Conservation (phyloP, 1,284 basidiomycete genomes). For the Trichosporon coremiiforme region DNA sequence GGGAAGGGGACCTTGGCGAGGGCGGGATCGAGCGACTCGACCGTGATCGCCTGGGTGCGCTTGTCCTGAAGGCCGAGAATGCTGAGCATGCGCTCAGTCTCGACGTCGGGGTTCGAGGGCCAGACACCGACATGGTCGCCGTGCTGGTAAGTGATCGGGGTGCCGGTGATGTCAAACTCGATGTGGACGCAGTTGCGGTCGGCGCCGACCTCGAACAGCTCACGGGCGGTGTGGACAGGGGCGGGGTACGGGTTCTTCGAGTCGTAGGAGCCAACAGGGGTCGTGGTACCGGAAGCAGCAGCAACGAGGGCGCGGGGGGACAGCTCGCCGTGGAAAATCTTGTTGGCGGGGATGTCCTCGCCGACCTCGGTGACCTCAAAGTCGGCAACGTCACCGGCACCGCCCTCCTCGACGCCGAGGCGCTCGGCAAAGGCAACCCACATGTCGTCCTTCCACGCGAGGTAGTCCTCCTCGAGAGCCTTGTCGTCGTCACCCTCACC, state of each 20-base stretch:
- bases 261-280: constrained; percentile 65
- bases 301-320: constrained; percentile 77
- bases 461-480: constrained; percentile 99
- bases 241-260: constrained; percentile 96
- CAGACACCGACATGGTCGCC: too few species aligned
- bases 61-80: constrained; percentile 76
- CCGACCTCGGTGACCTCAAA: constrained; percentile 81
- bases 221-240: constrained; percentile 73
- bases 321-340: constrained; percentile 89
- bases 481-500: constrained; percentile 99
- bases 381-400: constrained; percentile 92
- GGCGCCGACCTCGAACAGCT: constrained; percentile 74
- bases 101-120: constrained; percentile 82
- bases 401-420: constrained; percentile 91
- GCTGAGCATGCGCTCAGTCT: constrained; percentile 85
- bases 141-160: constrained; percentile 70
- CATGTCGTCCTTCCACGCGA: constrained; percentile 99
- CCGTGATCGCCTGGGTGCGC: constrained; percentile 78
- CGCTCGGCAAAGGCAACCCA: constrained; percentile 81
- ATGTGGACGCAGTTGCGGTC: constrained; percentile 94
- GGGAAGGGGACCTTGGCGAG: constrained; percentile 99
- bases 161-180: constrained; percentile 91
- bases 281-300: constrained; percentile 53
- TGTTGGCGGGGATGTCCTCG: constrained; percentile 69
- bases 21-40: constrained; percentile 94